These are phyloP conservation scores for Teratosphaeria zuluensis DNA, from an alignment of 2,329 filamentous ascomycete species.

Conservation along the genomic window DNA sequence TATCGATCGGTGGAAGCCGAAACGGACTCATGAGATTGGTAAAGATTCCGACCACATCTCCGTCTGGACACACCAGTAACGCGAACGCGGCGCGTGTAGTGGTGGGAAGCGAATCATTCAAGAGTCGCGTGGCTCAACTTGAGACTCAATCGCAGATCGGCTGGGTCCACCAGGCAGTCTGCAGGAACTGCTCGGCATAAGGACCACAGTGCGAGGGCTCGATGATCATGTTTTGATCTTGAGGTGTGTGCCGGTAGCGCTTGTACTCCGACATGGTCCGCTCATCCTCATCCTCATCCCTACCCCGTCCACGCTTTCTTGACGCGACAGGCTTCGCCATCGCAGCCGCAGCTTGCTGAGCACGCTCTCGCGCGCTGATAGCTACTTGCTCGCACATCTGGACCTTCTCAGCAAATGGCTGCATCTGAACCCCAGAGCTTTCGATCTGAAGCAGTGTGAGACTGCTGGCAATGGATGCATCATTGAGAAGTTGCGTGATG, in stretches of 20 bases:
- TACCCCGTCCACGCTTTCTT: conserved; percentile 4
- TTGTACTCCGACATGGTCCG: neutral
- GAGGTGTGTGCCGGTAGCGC: conserved; percentile 1
- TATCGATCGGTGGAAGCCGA: conserved; percentile 47
- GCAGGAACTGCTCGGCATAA: conserved; percentile 6
- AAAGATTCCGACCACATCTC: conserved; percentile 41
- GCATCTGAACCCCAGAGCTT: conserved; percentile 4
- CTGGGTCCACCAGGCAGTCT: conserved; percentile 10
- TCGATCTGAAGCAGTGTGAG: conserved; percentile 7
- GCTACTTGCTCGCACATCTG: conserved; percentile 5
- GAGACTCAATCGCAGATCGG: conserved; percentile 6
- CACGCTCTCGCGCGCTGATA: conserved; percentile 1
- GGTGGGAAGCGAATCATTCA: neutral
- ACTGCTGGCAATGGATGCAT: conserved; percentile 7
- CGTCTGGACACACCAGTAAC: conserved; percentile 35
- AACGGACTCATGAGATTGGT: conserved; percentile 47
- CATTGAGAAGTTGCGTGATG: conserved; percentile 8
- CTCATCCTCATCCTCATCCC: conserved; percentile 6
- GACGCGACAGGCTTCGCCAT: neutral
- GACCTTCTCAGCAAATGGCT: conserved; percentile 8
- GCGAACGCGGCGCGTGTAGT: neutral
- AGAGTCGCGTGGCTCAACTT: neutral
- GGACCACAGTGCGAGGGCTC: conserved; percentile 3
- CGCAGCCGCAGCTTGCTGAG: neutral
- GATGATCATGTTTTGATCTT: conserved; percentile 4